Percentiles rank a stretch among this genome's conserved stretches.
Evolutionary conservation across 495 filamentous ascomycete species (phyloP).

Genomic region (Penicillium manginii): DNA sequence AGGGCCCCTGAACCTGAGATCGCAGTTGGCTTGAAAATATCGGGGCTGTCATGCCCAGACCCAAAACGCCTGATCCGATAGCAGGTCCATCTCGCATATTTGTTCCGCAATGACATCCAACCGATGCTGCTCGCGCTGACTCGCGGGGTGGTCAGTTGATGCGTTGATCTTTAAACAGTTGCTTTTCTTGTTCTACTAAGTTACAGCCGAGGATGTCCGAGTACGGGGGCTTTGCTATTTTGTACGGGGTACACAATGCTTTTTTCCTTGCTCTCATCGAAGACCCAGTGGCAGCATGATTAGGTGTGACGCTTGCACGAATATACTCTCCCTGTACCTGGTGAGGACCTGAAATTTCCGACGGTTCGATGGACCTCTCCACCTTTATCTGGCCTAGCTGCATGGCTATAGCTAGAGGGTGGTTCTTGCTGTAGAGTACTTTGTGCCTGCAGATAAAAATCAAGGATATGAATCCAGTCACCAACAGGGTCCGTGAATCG

Average conservation of each 20-base stretch:
- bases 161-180: neutral
- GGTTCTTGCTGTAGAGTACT: conserved; percentile 3
- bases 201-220: too few species aligned
- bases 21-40: conserved; percentile 2
- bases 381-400: neutral
- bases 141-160: neutral
- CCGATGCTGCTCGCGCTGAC: neutral
- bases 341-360: neutral
- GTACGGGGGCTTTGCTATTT: too few species aligned
- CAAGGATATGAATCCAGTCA: neutral
- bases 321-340: neutral
- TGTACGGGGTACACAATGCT: neutral
- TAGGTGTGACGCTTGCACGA: conserved; percentile 9
- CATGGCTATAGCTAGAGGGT: neutral
- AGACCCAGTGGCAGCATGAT: neutral
- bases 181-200: neutral
- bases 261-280: neutral
- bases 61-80: conserved; percentile 10
- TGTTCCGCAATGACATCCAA: neutral
- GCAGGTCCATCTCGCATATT: conserved; percentile 9
- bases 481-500: conserved; percentile 1
- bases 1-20: neutral
- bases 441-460: conserved; percentile 4
- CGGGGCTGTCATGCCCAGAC: neutral
- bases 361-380: neutral